These are phyloP conservation scores for Termitomyces bulborhizus DNA, from an alignment of 768 basidiomycete genomes.

Conservation along the genomic window DNA sequence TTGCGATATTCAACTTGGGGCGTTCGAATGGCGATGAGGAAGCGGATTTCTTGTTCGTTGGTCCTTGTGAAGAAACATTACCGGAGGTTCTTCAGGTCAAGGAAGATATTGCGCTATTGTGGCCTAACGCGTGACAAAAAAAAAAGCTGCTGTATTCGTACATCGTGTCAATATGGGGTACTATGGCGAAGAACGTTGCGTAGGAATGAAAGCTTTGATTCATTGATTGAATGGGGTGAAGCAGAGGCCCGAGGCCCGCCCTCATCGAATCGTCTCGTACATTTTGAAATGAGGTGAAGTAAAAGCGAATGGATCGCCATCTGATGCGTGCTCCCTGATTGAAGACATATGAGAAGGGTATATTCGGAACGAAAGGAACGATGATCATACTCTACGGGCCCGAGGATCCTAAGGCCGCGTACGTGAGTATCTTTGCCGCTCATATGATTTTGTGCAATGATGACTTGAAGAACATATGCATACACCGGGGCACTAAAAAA, in stretches of 20 bases:
- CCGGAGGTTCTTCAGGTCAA: slow-evolving; percentile 28
- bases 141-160: background rate
- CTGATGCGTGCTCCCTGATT: slow-evolving; percentile 35
- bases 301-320: slow-evolving; percentile 75
- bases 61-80: slow-evolving; percentile 39
- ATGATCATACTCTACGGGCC: slow-evolving; percentile 54
- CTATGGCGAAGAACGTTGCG: background rate
- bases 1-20: slow-evolving; percentile 35
- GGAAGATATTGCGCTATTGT: slow-evolving; percentile 7
- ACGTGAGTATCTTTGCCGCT: slow-evolving; percentile 99
- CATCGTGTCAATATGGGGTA: background rate
- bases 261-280: slow-evolving; percentile 70
- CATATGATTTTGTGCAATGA: slow-evolving; percentile 91
- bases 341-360: slow-evolving; percentile 18
- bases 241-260: background rate
- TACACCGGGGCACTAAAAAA: slow-evolving; percentile 70
- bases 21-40: slow-evolving; percentile 27
- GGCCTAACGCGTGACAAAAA: background rate
- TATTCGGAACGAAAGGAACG: background rate
- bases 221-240: too few relatives aligned
- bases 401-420: slow-evolving; percentile 76
- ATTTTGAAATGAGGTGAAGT: slow-evolving; percentile 55
- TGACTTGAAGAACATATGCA: slow-evolving; percentile 86
- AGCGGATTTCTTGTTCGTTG: slow-evolving; percentile 42
- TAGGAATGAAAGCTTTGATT: background rate